Conservation (phyloP, 2,329 filamentous ascomycete genomes). For the Hyphodiscus sp. region DNA sequence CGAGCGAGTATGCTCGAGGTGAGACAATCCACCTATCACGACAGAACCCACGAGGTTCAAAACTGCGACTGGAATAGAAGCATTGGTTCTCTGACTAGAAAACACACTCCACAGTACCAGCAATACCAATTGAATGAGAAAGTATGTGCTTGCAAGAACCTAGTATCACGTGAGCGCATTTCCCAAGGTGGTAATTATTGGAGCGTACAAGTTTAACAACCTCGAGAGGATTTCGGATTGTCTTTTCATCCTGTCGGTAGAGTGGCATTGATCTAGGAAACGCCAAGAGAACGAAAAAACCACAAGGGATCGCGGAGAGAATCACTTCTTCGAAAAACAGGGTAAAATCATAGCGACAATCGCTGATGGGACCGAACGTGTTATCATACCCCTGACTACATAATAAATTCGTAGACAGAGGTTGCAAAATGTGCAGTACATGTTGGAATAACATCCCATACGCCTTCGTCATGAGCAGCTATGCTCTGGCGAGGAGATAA, state of each 20-base stretch:
- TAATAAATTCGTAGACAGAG: neutral
- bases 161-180: neutral
- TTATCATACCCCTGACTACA: neutral
- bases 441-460: too few relatives aligned
- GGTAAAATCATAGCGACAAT: conserved; percentile 10
- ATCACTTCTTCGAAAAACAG: conserved; percentile 7
- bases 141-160: neutral
- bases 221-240: neutral
- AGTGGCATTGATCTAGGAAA: too few relatives aligned
- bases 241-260: neutral
- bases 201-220: neutral
- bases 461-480: too few relatives aligned
- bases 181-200: neutral
- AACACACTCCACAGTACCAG: neutral
- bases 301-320: conserved; percentile 1
- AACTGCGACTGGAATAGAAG: neutral
- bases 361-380: conserved; percentile 1
- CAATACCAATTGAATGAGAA: neutral
- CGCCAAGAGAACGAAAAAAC: neutral
- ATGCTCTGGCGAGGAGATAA: too few relatives aligned
- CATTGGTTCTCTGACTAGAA: neutral
- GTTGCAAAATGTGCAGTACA: too few relatives aligned
- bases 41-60: neutral
- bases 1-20: conserved; percentile 10
- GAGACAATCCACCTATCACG: neutral